Base-by-base conservation (phyloP, 495 filamentous ascomycete species). In the Talaromyces proteolyticus region DNA sequence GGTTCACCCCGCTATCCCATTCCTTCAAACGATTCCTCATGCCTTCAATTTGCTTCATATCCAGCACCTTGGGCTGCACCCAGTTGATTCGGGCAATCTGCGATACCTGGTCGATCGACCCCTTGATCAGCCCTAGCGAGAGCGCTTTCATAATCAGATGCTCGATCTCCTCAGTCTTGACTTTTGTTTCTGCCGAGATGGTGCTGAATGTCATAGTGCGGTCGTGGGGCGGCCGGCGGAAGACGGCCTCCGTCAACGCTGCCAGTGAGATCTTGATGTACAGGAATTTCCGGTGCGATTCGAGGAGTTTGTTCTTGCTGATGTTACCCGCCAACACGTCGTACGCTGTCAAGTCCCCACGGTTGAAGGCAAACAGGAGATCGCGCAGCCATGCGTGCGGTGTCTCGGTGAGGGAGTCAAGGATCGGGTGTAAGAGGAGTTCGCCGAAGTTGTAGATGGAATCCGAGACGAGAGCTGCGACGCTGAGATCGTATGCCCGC, bases 401-500 rank as follows among this genome's bases (percentile, higher is more conserved):
- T 26, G 82, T 79, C 45, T 80, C 71, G 40, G 70, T 75, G 47
- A 99, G 78, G 6, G 88, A 82, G 61, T 96, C 86, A 49, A 97
- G 84, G 60, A 99, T 94, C 5, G 93, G 94, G 71, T 99, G 93
- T 51, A 97, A 82, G 18, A 99, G 84, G 4, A 99, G 89, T 76
- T 99, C 93, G 67, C 93, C 93, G 54, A 99, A 99, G 77, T 97
- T 99, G 79, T 97, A 97, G 72, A 97, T 97, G 53, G 80, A 83
- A 63, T 91, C 89, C 44, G 90, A 95, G 26, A 96, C 86, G 8
- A 99, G 77, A 11, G 93, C 93, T 17, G 94, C 91, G 42, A 99
- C 84, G 59, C 82, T 81, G 51, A 99, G 86, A 69, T 95, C 89
- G 73, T 96, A 92, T 43, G 93, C 93, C 42, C 91, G 86, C 40